Conservation (phyloP, 768 basidiomycete genomes). For the Galerina sulciceps region DNA sequence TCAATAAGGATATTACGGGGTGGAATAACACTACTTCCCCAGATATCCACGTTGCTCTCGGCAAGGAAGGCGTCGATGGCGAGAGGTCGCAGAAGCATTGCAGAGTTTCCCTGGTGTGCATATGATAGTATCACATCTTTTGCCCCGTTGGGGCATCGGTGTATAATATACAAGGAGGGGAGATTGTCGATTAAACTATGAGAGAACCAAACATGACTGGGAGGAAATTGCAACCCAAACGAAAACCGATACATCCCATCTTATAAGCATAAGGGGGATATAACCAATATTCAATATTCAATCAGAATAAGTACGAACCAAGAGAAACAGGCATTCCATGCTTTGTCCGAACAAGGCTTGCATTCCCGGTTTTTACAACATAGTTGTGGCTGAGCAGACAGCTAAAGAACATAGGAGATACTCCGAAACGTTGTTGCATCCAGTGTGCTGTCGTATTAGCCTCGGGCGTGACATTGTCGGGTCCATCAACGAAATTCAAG, state of each 20-base stretch:
- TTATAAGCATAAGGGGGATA: background rate
- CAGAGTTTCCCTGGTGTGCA: background rate
- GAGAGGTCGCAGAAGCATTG: slow-evolving; percentile 13
- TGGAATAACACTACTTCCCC: background rate
- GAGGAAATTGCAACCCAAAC: background rate
- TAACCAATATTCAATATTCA: background rate
- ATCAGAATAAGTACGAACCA: background rate
- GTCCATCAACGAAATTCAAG: background rate
- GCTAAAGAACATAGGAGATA: slow-evolving; percentile 5
- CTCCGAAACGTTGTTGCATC: slow-evolving; percentile 7
- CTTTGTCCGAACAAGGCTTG: background rate
- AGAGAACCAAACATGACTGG: slow-evolving; percentile 8
- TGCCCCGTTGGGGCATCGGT: background rate
- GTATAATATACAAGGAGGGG: slow-evolving; percentile 3
- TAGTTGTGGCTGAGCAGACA: background rate
- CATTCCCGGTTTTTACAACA: background rate
- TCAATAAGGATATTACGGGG: slow-evolving; percentile 7
- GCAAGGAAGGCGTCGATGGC: slow-evolving; percentile 14
- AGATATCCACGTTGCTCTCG: slow-evolving; percentile 4
- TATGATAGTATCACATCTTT: background rate
- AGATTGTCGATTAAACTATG: background rate
- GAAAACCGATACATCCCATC: slow-evolving; percentile 6
- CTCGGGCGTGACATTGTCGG: background rate
- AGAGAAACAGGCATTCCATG: background rate
- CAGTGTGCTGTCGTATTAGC: slow-evolving; percentile 3